Percentiles rank a stretch among this genome's conserved stretches.
phyloP scores from a whole-genome alignment of 75 land plant species.

The Chamaecyparis obtusa region DNA sequence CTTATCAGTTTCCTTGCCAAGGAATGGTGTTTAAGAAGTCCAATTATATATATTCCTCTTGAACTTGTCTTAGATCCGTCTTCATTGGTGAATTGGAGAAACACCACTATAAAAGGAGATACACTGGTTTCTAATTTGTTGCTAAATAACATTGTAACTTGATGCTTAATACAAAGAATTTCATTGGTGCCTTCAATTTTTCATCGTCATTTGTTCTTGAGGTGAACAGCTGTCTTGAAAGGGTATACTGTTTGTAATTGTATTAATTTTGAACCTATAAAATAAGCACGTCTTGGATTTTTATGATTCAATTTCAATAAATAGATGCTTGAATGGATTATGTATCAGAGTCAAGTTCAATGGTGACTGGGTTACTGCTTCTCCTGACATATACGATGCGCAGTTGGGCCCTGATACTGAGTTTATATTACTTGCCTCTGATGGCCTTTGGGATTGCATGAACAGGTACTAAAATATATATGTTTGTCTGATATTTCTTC shows the following conservation, averaged over 20 bases:
- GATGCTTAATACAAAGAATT: background rate
- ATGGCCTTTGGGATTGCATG: constrained; percentile 98
- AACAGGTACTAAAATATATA: constrained; percentile 45
- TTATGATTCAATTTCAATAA: background rate
- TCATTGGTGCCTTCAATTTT: background rate
- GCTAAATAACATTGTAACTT: background rate
- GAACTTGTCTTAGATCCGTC: background rate
- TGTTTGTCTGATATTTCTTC: constrained; percentile 1
- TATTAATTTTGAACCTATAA: background rate
- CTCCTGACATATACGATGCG: constrained; percentile 67
- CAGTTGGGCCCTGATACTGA: constrained; percentile 73
- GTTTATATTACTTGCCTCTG: constrained; percentile 86
- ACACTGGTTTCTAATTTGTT: no score
- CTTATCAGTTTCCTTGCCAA: background rate
- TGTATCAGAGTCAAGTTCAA: constrained; percentile 56
- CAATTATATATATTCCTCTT: background rate
- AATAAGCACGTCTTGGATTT: background rate
- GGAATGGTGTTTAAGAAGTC: no score
- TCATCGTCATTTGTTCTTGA: background rate
- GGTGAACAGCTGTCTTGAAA: background rate
- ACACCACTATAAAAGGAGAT: background rate
- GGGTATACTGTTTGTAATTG: background rate
- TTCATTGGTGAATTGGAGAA: background rate
- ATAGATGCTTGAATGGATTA: background rate
- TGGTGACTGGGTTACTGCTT: constrained; percentile 80